Base-by-base conservation (phyloP, 169 alveolate species). In the Cryptosporidium viatorum region DNA sequence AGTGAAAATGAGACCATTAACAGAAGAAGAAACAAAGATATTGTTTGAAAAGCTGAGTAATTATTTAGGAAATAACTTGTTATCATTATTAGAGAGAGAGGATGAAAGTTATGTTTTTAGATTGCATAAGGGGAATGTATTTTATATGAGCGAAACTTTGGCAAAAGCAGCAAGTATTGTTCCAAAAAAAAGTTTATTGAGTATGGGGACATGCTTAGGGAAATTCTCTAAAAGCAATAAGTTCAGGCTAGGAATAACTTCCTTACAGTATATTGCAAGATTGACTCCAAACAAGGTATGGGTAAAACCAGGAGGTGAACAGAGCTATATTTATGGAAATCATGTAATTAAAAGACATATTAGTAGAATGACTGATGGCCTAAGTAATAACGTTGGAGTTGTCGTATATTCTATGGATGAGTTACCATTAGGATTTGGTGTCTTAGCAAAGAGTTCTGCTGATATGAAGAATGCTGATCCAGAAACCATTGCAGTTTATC, bases 291-390 rank as follows among this genome's bases (percentile, higher is more conserved):
- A 95, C 92, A 96, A 96, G 94, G 96, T 96, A 18, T 97, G 99
- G 99, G 94, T 97, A 33, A 97, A 96, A 85, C 97, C 98, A 58
- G 95, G 95, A 41, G 98, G 98, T 35, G 98, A 96, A 80, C 97
- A 97, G 92, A 93, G 97, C 68, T 97, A 80, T 91, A 93, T 96
- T 68, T 97, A 97, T 93, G 99, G 98, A 43, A 96, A 97, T 92
- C 97, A 97, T 91, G 96, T 96, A 29, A 93, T 96, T 35, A 97
- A 96, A 94, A 95, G 97, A 16, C 98, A 97, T 86, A 91, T 97
- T 18, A 97, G 96, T 58, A 92, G 96, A 73, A 96, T 96, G 92
- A 95, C 97, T n/a, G 98, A 96, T 71, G 95, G 95, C 55, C 92
- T 95, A 31, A 95, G 96, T 3, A 87, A 91, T 33, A 93, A 95